Conservation (phyloP, 148 eudicot species). For the Spergularia bocconei region DNA sequence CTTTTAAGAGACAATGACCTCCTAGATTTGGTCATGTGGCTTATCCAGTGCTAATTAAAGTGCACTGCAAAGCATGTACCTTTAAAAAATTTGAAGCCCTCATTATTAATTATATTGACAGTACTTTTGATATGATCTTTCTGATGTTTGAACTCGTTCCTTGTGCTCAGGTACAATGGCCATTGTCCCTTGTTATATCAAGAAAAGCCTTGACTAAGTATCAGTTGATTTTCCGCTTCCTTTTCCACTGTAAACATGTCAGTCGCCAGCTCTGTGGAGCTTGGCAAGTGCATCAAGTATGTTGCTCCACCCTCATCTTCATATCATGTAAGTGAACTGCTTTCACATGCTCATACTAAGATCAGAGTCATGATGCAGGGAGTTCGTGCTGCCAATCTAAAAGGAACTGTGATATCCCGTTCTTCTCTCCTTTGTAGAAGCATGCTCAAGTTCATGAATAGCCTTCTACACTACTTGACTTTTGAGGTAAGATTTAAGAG, state of each 20-base stretch:
- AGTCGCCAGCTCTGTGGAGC: constrained; percentile 95
- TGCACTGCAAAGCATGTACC: not conserved
- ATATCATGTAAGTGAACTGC: constrained; percentile 9
- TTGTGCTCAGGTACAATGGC: constrained; percentile 82
- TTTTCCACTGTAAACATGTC: constrained; percentile 96
- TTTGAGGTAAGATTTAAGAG: constrained; percentile 61
- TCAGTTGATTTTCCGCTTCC: constrained; percentile 86
- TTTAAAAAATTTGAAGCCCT: not conserved
- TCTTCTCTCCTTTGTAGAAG: constrained; percentile 94
- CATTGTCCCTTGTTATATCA: constrained; percentile 91
- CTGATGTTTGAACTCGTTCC: constrained; percentile 9
- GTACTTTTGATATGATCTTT: not conserved
- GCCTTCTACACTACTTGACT: constrained; percentile 88
- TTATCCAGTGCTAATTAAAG: not conserved
- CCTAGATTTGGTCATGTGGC: not conserved
- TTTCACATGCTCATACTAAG: constrained; percentile 5
- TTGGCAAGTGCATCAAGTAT: constrained; percentile 98
- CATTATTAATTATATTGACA: not conserved
- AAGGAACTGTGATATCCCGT: constrained; percentile 76
- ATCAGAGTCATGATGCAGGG: constrained; percentile 50
- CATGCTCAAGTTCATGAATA: constrained; percentile 90
- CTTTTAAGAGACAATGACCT: not conserved
- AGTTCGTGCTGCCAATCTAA: constrained; percentile 68
- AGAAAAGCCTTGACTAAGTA: constrained; percentile 90
- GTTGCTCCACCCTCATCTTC: constrained; percentile 18